Evolutionary conservation across 768 basidiomycete genomes (phyloP), one percentile per base, ranked within the genome.

Genomic region (Pleurotus eryngii): DNA sequence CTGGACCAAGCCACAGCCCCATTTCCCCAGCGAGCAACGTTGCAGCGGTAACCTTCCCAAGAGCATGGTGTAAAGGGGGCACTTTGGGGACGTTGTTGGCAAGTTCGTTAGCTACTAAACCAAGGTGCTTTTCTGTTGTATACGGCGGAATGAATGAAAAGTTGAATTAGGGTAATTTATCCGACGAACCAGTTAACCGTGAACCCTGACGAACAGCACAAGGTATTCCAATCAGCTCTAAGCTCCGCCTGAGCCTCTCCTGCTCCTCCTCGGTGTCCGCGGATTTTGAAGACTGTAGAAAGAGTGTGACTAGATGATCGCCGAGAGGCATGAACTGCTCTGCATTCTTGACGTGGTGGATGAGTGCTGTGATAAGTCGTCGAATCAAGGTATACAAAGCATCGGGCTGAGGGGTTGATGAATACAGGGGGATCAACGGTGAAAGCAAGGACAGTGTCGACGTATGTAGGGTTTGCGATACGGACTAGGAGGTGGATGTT

Each of bases 401-500:
- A 40, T 76, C 77, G 3, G 77, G 70, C 14, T 65, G 59, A 62
- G 70, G 55, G 2, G 55, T 68, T 0, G 69, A 64, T 17, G 90
- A 72, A 63, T 90, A 79, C 59, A 76, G 79, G 9, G 75, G 70
- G 14, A 95, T 57, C 3, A 95, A 70, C 0, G 82, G 77, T 2
- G 69, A 61, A 11, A 94, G 72, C 40, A 95, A 76, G 3, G 85
- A 82, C 5, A 83, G 63, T 0, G 90, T 81, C 50, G 83, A 79
- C 0, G 91, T 90, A 67, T 96, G 94, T 26, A 97, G 72, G 0
- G 86, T 87, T 70, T 88, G 86, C 7, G 89, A 87, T 48, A 91
- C 85, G n/a, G 87, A 90, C 91, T 92, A 61, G 39, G 37, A 17
- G 38, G 58, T 50, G 12, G 46, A 47, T 27, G 35, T 12, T 48